A percentile compares a stretch with the other conserved stretches of the same genome.
These are phyloP conservation scores for Melampsora larici-populina DNA, from an alignment of 1,284 basidiomycete species.

Conservation along the genomic window DNA sequence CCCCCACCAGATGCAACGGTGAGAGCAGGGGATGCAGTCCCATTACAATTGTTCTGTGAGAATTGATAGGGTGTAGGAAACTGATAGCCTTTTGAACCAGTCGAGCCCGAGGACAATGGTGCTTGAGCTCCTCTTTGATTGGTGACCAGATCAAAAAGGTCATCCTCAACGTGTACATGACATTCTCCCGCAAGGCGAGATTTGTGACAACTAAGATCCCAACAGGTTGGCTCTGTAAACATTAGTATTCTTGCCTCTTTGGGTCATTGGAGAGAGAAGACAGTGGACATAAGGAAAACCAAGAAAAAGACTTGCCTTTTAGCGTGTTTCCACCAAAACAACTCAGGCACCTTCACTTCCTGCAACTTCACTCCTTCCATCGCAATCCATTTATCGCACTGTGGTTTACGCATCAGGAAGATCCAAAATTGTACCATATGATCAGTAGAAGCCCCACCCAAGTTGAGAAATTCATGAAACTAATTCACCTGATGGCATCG, in stretches of 20 bases:
- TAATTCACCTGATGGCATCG: constrained; percentile 63
- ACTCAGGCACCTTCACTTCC: constrained; percentile 62
- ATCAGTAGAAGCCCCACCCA: background rate
- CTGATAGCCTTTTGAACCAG: background rate
- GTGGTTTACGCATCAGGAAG: background rate
- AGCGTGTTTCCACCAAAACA: constrained; percentile 29
- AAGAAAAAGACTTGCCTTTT: constrained; percentile 30
- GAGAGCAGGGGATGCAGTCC: constrained; percentile 30
- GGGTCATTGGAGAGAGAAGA: background rate
- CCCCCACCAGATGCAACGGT: constrained; percentile 32
- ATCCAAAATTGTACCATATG: too few relatives aligned
- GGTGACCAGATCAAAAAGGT: constrained; percentile 34
- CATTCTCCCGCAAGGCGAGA: constrained; percentile 38
- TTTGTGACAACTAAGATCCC: constrained; percentile 36
- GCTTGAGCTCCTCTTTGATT: background rate
- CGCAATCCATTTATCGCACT: constrained; percentile 66
- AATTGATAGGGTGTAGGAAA: constrained; percentile 16
- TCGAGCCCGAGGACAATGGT: constrained; percentile 39
- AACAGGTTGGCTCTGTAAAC: background rate
- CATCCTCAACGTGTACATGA: constrained; percentile 41
- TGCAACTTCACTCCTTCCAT: constrained; percentile 69
- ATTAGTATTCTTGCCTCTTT: too few relatives aligned
- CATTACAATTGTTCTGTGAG: background rate
- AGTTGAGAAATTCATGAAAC: background rate
- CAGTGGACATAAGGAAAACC: background rate